A percentile compares a stretch with the other conserved stretches of the same genome.
Evolutionary conservation across 2,329 filamentous ascomycete genomes (phyloP).

Genomic region (Aciculosporium take): DNA sequence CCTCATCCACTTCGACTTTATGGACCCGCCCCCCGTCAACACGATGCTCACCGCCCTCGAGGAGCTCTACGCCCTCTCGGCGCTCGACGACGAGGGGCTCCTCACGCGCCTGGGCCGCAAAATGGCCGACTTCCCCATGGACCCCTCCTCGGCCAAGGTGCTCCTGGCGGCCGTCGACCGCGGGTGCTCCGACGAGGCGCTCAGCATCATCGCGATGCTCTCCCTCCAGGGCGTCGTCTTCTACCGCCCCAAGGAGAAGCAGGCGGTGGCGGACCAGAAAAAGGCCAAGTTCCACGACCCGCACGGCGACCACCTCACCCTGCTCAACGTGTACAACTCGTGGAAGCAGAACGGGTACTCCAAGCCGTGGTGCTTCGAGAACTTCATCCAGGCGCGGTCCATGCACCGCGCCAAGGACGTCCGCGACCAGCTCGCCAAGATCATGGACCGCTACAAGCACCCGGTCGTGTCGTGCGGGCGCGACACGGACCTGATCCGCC

Average conservation of each 20-base stretch:
- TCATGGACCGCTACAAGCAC: slow-evolving; percentile 86
- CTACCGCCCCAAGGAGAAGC: slow-evolving; percentile 94
- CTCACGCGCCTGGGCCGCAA: slow-evolving; percentile 83
- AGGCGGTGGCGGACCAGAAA: slow-evolving; percentile 90
- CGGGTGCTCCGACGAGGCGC: slow-evolving; percentile 81
- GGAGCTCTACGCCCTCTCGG: slow-evolving; percentile 82
- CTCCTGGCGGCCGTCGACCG: slow-evolving; percentile 79
- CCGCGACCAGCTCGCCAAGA: slow-evolving; percentile 77
- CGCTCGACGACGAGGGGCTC: slow-evolving; percentile 87
- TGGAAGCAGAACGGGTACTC: slow-evolving; percentile 80
- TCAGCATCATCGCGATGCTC: slow-evolving; percentile 91
- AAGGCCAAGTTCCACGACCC: slow-evolving; percentile 96
- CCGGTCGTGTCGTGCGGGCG: slow-evolving; percentile 71
- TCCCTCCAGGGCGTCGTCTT: slow-evolving; percentile 77
- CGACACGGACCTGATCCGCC: slow-evolving; percentile 73
- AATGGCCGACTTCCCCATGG: slow-evolving; percentile 99
- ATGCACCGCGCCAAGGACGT: slow-evolving; percentile 89
- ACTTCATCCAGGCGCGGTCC: slow-evolving; percentile 85
- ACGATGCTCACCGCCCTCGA: slow-evolving; percentile 95
- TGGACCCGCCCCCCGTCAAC: slow-evolving; percentile 95
- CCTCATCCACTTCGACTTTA: slow-evolving; percentile 92
- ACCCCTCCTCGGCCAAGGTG: slow-evolving; percentile 79
- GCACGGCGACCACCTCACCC: slow-evolving; percentile 81
- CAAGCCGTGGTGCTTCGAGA: slow-evolving; percentile 90
- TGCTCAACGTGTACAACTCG: slow-evolving; percentile 93